A percentile compares a stretch with the other conserved stretches of the same genome.
phyloP scores from a whole-genome alignment of 139 green algal species.

The Tetraselmis striata region DNA sequence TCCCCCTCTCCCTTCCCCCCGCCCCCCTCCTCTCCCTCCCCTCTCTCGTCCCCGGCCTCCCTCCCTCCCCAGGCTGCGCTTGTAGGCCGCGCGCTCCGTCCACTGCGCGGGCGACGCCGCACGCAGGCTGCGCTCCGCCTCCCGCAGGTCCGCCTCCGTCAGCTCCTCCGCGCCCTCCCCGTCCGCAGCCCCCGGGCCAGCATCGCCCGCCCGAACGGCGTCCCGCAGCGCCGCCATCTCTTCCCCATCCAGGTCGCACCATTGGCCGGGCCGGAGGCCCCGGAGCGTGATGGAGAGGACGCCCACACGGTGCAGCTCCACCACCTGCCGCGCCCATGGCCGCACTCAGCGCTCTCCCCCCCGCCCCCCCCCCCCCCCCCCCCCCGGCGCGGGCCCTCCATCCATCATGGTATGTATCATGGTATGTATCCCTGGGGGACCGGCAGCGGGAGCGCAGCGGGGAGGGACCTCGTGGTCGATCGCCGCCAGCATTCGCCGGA shows the following conservation, averaged over 20 bases:
- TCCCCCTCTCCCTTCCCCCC: not conserved
- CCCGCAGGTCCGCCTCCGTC: not conserved
- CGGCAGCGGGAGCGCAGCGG: no score
- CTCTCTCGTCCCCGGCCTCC: not conserved
- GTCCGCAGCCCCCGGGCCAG: no score
- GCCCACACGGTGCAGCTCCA: not conserved
- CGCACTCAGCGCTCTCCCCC: no score
- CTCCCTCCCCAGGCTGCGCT: not conserved
- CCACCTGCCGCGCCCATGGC: no score
- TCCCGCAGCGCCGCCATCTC: not conserved
- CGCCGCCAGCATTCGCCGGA: conserved; percentile 48
- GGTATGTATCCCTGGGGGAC: no score
- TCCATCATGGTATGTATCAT: no score
- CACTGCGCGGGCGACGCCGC: not conserved
- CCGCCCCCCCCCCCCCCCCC: no score
- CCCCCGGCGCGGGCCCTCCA: no score
- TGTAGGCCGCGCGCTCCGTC: not conserved
- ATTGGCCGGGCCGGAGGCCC: not conserved
- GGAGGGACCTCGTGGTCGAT: conserved; percentile 32
- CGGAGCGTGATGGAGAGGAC: not conserved
- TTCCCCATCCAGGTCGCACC: not conserved
- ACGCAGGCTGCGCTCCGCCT: not conserved
- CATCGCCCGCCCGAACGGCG: not conserved
- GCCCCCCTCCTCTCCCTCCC: not conserved
- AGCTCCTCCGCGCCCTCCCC: not conserved